Percentiles rank a stretch among this genome's conserved stretches.
phyloP scores from a whole-genome alignment of 1,139 yeast species.

The Scheffersomyces insectosa region DNA sequence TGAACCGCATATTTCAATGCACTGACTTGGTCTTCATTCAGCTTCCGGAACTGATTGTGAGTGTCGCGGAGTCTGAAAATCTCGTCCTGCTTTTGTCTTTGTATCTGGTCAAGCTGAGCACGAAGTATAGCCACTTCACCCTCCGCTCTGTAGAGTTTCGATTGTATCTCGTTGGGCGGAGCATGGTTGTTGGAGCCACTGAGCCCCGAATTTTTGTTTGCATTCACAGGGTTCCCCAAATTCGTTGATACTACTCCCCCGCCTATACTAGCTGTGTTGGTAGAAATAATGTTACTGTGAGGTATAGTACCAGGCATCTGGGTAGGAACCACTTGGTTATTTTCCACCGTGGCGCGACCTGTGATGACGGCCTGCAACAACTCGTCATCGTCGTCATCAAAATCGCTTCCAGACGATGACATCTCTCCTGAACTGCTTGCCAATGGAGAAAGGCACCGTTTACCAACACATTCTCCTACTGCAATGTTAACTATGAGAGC shows the following conservation, averaged over 20 bases:
- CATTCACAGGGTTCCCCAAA: no score
- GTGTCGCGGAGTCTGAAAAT: slow-evolving; percentile 40
- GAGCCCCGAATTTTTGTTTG: no score
- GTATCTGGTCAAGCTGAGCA: slow-evolving; percentile 56
- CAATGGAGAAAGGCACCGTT: neutral
- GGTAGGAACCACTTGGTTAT: slow-evolving; percentile 7
- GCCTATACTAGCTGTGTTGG: no score
- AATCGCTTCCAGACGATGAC: slow-evolving; percentile 28
- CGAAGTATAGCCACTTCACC: slow-evolving; percentile 81
- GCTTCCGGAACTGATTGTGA: slow-evolving; percentile 27
- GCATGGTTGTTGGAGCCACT: no score
- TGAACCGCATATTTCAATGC: slow-evolving; percentile 48
- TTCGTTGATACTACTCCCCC: no score
- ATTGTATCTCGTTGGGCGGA: no score
- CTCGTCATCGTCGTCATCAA: slow-evolving; percentile 46
- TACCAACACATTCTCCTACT: no score
- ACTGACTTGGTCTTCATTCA: slow-evolving; percentile 42
- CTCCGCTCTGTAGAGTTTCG: slow-evolving; percentile 49
- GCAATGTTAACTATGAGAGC: no score
- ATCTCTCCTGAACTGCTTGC: slow-evolving; percentile 5
- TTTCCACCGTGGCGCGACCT: slow-evolving; percentile 11
- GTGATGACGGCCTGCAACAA: slow-evolving; percentile 21
- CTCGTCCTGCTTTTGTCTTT: slow-evolving; percentile 45
- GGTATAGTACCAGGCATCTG: slow-evolving; percentile 1
- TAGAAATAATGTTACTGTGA: neutral